Evolutionary conservation across 2,329 filamentous ascomycete species (phyloP), one percentile per base, ranked within the genome.

Genomic region (Myrmaecium sp.): DNA sequence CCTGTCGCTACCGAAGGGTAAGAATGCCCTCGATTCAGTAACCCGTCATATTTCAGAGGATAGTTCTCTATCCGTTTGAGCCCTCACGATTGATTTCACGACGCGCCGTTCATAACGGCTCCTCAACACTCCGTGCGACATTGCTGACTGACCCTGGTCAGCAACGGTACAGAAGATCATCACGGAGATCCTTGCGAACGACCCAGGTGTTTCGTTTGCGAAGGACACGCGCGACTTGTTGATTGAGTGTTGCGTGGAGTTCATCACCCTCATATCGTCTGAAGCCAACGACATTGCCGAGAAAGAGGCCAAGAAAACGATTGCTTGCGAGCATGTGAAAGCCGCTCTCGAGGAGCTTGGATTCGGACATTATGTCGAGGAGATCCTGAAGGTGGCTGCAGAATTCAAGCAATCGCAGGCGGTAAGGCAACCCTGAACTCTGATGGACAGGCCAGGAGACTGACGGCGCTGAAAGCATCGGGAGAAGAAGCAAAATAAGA

Each of bases 271-370:
- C 44, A 79, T 98, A 41, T 94, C 84, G n/a, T 92, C 82, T 25
- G 86, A 98, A 58, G 89, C 89, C 35, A 98, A 98, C 54, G 89
- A 98, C 44, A 98, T 98, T 37, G 91, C 84, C 8, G 89, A 98
- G 52, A 93, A 93, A 54, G 89, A 98, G 46, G 82, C 84, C 26
- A 98, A 98, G 62, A 98, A 98, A 66, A 98, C 89, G 4, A 98
- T 98, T 41, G 86, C 86, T 8, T 92, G 82, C 52, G 89, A 98
- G 44, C 89, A 98, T 58, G 91, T 98, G 42, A 91, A 86, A 46
- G 86, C 86, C 46, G 89, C 89, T 1, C 66, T 98, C 21, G 79
- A 86, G 42, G 80, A 92, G 43, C 69, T 98, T 12, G 89, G 86
- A 2, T 98, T 95, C 51, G 67, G 74, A 6, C 83, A 93, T 41